These are phyloP conservation scores for Xylaria nigripes DNA, from an alignment of 495 filamentous ascomycete species.

Conservation along the genomic window DNA sequence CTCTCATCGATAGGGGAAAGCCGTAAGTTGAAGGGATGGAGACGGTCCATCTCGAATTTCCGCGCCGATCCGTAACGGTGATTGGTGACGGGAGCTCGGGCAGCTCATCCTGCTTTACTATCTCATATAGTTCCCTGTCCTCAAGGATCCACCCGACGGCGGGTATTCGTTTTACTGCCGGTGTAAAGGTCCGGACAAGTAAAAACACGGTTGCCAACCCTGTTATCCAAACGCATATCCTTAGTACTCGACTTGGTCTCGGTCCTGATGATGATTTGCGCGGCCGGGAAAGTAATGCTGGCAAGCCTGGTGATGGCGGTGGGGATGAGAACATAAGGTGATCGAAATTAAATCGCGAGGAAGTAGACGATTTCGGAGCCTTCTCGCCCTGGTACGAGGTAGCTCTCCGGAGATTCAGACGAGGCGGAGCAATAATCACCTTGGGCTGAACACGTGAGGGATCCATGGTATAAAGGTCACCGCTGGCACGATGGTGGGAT, in stretches of 20 bases:
- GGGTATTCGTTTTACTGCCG: conserved; percentile 20
- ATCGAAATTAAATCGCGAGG: conserved; percentile 52
- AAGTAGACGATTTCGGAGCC: conserved; percentile 44
- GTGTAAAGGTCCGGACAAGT: conserved; percentile 18
- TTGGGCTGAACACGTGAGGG: conserved; percentile 40
- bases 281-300: conserved; percentile 53
- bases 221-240: conserved; percentile 35
- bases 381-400: conserved; percentile 42
- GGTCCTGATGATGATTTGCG: conserved; percentile 39
- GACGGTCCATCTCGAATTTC: conserved; percentile 58
- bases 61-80: conserved; percentile 47
- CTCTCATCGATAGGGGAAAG: conserved; percentile 50
- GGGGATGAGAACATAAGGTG: conserved; percentile 50
- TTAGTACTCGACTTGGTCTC: conserved; percentile 41
- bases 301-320: conserved; percentile 56
- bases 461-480: conserved; percentile 44
- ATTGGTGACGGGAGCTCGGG: conserved; percentile 53
- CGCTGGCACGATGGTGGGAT: not conserved
- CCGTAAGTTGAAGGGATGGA: conserved; percentile 50
- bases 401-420: conserved; percentile 43
- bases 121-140: conserved; percentile 36
- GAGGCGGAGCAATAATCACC: conserved; percentile 42
- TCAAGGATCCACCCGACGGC: conserved; percentile 26
- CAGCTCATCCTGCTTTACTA: conserved; percentile 42
- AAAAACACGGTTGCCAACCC: conserved; percentile 18